Base-by-base conservation (phyloP, 441 rosid species). In the Flueggea neowawraea region DNA sequence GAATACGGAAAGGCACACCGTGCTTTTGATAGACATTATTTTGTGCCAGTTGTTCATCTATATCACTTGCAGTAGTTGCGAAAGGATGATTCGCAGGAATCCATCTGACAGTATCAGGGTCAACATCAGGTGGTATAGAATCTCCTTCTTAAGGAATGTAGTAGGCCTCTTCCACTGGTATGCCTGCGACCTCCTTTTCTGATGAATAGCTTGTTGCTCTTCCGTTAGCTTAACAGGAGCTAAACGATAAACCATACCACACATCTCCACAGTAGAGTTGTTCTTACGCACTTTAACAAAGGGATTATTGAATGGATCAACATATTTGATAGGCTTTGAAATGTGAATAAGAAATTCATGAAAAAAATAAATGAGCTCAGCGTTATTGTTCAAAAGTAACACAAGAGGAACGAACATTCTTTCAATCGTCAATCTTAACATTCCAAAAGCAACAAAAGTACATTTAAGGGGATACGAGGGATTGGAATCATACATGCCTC, bases 81-180 rank as follows among this genome's bases (percentile, higher is more conserved):
- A 95, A 95, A 28, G 99, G 99, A 71, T 95, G 99, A 75, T 95
- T 95, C 5, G 92, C 83, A 13, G 97, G 99, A 75, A 95, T 95
- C 97, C 97, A 95, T 75, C 99, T 81, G 65, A 95, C 69, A 0
- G 95, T 84, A 45, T 91, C 97, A 2, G 96, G 96, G 64, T 91
- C 97, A 51, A 89, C 87, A 72, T 95, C 96, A 59, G 90, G 82
- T 41, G 99, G 97, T 68, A 91, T 57, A 1, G 82, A 71, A 69
- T 94, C 95, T 51, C 96, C 99, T 79, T 95, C 97, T 80, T 91
- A 10, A 95, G 89, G 71, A 95, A 91, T 6, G 85, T 59, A 6
- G 96, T 82, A 16, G 97, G 99, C 62, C 99, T 72, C 72, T 88
- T 95, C 97, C 97, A 95, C 53, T 91, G 91, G 76, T 91, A 95